These are phyloP conservation scores for Trypanosoma brucei DNA, from an alignment of 208 protist species.

Conservation along the genomic window DNA sequence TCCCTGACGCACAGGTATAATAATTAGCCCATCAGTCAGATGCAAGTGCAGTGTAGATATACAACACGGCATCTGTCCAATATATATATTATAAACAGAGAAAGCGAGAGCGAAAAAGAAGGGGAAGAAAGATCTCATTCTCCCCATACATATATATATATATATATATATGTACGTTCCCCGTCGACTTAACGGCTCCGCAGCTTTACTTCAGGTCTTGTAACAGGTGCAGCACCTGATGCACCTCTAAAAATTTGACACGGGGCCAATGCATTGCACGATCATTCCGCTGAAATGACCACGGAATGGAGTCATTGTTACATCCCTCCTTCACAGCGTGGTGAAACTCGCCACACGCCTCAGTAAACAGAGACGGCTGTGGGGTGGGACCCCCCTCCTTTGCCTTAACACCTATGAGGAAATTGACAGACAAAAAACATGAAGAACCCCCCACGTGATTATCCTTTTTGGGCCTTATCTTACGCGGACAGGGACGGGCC, in stretches of 20 bases:
- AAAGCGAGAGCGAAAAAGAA: too few species aligned
- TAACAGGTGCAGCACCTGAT: not conserved
- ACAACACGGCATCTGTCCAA: too few species aligned
- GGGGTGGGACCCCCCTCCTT: conserved; percentile 1
- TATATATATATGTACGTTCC: too few species aligned
- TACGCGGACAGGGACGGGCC: conserved; percentile 49
- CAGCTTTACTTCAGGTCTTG: too few species aligned
- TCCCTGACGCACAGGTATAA: too few species aligned
- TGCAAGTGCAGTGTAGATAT: too few species aligned
- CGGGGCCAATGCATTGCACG: conserved; percentile 36
- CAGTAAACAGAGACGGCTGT: conserved; percentile 19
- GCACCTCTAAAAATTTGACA: conserved; percentile 21
- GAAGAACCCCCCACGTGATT: not conserved
- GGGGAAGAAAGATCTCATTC: too few species aligned
- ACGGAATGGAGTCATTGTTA: not conserved
- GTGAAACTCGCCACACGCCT: conserved; percentile 19
- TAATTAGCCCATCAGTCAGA: too few species aligned
- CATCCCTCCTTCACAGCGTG: conserved; percentile 24
- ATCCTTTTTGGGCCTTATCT: conserved; percentile 16
- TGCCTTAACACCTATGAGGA: conserved; percentile 21
- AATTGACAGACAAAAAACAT: conserved; percentile 5
- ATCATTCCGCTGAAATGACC: conserved; percentile 36
- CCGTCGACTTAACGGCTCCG: too few species aligned
- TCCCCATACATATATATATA: too few species aligned
- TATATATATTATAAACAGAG: too few species aligned